Conservation (phyloP, 2,329 filamentous ascomycete species). For the Bipolaris gigantea region DNA sequence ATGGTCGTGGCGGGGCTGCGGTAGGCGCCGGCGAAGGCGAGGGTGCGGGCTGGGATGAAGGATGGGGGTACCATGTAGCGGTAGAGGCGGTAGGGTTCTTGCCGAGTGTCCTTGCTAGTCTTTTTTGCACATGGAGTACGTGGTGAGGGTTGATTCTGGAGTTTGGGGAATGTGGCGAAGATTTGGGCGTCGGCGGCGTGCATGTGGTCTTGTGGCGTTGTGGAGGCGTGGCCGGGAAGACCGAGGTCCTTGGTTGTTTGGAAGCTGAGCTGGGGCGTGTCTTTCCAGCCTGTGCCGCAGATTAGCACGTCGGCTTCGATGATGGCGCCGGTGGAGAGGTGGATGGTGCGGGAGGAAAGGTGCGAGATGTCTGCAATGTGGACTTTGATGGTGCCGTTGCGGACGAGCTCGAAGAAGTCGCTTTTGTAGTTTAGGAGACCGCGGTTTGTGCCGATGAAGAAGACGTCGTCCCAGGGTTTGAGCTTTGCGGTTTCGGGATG, state of each 20-base stretch:
- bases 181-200: constrained; percentile 34
- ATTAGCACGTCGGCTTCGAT: constrained; percentile 57
- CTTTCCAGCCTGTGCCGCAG: constrained; percentile 61
- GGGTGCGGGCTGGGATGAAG: constrained; percentile 35
- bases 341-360: constrained; percentile 52
- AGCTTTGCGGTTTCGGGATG: constrained; percentile 47
- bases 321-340: constrained; percentile 51
- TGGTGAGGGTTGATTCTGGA: constrained; percentile 54
- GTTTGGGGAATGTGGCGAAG: constrained; percentile 52
- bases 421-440: constrained; percentile 62
- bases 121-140: constrained; percentile 10
- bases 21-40: constrained; percentile 48
- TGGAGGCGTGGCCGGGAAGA: constrained; percentile 22
- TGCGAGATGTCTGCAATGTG: constrained; percentile 58
- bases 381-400: constrained; percentile 55
- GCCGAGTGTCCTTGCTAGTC: not conserved
- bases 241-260: constrained; percentile 34
- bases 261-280: constrained; percentile 57
- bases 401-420: constrained; percentile 61
- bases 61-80: constrained; percentile 49
- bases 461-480: constrained; percentile 47
- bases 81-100: constrained; percentile 48
- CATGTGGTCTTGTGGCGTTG: constrained; percentile 55
- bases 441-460: constrained; percentile 59
- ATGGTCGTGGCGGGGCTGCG: constrained; percentile 43